Conservation (phyloP, 192 early-diverging fungal species). For the Linnemannia hyalina region DNA sequence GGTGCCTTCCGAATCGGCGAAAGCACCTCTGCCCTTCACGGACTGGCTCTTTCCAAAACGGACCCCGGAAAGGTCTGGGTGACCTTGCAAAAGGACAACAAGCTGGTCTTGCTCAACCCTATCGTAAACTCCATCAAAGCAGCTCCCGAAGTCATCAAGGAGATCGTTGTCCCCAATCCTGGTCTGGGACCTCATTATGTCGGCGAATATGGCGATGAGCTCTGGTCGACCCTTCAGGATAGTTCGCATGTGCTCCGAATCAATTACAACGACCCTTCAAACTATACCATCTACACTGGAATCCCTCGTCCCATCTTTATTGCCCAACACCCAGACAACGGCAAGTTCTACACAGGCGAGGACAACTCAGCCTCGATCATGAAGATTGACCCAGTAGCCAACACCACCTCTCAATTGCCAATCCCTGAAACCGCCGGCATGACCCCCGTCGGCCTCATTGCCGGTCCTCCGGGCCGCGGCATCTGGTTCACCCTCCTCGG, state of each 20-base stretch:
- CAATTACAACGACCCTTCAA: conserved; percentile 12
- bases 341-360: conserved; percentile 21
- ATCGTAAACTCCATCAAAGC: not conserved
- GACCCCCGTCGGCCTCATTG: conserved; percentile 40
- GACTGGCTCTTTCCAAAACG: conserved; percentile 8
- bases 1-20: conserved; percentile 12
- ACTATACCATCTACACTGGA: conserved; percentile 14
- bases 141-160: not conserved
- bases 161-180: conserved; percentile 13
- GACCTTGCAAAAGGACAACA: conserved; percentile 29
- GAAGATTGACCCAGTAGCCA: conserved; percentile 20
- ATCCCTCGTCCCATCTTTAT: conserved; percentile 25
- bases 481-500: conserved; percentile 42
- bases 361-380: conserved; percentile 22
- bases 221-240: conserved; percentile 37
- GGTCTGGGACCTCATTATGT: conserved; percentile 42
- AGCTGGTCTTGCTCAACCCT: conserved; percentile 28
- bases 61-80: conserved; percentile 31
- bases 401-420: not conserved
- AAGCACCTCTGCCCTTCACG: conserved; percentile 19
- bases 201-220: conserved; percentile 30
- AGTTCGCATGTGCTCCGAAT: conserved; percentile 24
- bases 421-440: not conserved
- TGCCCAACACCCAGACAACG: conserved; percentile 31
- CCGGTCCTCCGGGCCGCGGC: conserved; percentile 9